Evolutionary conservation across 495 filamentous ascomycete species (phyloP).

Genomic region (Thermothielavioides terrestris): DNA sequence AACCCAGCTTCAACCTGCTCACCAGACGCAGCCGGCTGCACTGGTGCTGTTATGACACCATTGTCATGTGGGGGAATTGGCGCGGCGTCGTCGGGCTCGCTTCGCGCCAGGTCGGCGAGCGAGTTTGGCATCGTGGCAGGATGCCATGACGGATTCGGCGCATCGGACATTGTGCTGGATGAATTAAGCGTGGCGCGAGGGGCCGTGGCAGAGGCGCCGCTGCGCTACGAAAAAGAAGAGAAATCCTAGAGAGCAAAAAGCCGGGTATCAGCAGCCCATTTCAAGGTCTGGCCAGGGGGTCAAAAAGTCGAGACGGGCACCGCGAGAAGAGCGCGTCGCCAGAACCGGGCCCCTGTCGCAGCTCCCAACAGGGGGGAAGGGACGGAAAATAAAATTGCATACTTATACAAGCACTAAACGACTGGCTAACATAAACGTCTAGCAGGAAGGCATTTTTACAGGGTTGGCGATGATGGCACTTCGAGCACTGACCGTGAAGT

Average conservation of each 20-base stretch:
- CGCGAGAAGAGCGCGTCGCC: constrained; percentile 9
- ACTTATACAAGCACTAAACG: constrained; percentile 9
- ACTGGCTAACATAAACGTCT: constrained; percentile 4
- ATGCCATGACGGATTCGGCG: constrained; percentile 43
- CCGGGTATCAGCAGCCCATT: constrained; percentile 11
- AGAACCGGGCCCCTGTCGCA: constrained; percentile 14
- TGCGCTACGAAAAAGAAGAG: constrained; percentile 20
- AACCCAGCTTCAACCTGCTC: constrained; percentile 21
- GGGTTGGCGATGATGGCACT: background rate
- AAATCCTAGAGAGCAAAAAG: constrained; percentile 18
- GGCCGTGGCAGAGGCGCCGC: constrained; percentile 13
- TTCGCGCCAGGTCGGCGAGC: constrained; percentile 18
- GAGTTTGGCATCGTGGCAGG: constrained; percentile 48
- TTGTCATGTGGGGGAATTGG: background rate
- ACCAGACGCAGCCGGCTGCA: background rate
- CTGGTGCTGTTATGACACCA: background rate
- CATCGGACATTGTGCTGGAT: constrained; percentile 33
- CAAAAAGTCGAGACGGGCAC: background rate
- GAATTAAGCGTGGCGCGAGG: constrained; percentile 25
- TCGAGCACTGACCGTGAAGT: constrained; percentile 4
- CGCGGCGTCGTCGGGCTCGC: background rate
- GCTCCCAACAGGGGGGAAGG: background rate
- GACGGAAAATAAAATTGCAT: constrained; percentile 7
- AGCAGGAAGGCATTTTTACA: constrained; percentile 13
- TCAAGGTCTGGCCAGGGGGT: background rate